phyloP scores from a whole-genome alignment of 352 stramenopile genomes.

The Phytophthora melonis region DNA sequence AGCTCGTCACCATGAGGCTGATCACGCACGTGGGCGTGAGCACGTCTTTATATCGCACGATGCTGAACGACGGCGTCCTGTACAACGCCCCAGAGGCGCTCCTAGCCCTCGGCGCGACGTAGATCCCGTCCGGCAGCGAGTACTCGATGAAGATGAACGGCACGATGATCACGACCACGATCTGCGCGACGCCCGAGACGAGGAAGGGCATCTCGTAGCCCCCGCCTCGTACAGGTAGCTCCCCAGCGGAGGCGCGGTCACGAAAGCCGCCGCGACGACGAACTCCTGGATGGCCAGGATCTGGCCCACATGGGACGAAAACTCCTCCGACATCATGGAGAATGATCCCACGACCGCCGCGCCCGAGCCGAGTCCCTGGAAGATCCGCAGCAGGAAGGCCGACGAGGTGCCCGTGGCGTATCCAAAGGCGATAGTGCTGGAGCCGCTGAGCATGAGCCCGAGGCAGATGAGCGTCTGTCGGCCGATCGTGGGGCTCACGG shows the following conservation, averaged over 20 bases:
- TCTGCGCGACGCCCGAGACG: constrained; percentile 61
- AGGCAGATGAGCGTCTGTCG: constrained; percentile 77
- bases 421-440: constrained; percentile 72
- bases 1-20: constrained; percentile 58
- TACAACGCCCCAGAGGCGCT: constrained; percentile 27
- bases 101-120: constrained; percentile 29
- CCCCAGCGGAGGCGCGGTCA: constrained; percentile 65
- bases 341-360: constrained; percentile 71
- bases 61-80: constrained; percentile 40
- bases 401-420: constrained; percentile 52
- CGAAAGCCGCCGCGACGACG: constrained; percentile 70
- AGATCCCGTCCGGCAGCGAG: constrained; percentile 69
- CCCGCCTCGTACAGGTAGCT: constrained; percentile 63
- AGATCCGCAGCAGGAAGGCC: constrained; percentile 60
- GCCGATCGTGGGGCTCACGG: constrained; percentile 51
- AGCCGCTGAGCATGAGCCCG: constrained; percentile 68
- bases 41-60: constrained; percentile 57
- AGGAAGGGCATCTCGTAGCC: constrained; percentile 73
- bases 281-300: constrained; percentile 74
- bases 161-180: constrained; percentile 68
- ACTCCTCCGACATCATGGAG: constrained; percentile 76
- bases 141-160: constrained; percentile 85
- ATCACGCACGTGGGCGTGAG: constrained; percentile 65
- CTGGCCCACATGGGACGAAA: constrained; percentile 57
- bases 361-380: constrained; percentile 68